A percentile compares a stretch with the other conserved stretches of the same genome.
Evolutionary conservation across 345 rosid genomes (phyloP).

Genomic region (Erucastrum elatum): DNA sequence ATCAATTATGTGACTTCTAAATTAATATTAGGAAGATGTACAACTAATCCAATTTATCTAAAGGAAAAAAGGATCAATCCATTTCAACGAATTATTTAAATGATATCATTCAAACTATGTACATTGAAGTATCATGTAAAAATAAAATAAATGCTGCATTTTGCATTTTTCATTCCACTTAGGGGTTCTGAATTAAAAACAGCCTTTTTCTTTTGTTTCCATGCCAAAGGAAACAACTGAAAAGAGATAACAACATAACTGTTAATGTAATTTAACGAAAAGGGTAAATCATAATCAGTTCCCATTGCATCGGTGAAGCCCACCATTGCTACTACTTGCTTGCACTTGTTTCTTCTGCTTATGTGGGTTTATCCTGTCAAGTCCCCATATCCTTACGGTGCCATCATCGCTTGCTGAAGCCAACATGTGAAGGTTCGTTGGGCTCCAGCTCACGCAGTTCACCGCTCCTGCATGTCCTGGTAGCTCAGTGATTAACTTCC

Average conservation of each 20-base stretch:
- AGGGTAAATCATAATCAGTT: slow-evolving; percentile 24
- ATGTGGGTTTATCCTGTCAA: slow-evolving; percentile 43
- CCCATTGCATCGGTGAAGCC: slow-evolving; percentile 40
- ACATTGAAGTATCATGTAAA: not conserved
- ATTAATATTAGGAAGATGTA: too few relatives aligned
- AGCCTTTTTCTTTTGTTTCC: slow-evolving; percentile 21
- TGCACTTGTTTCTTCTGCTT: slow-evolving; percentile 36
- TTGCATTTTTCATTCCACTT: slow-evolving; percentile 6
- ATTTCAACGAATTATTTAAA: not conserved
- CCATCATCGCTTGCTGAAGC: slow-evolving; percentile 76
- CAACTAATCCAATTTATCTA: too few relatives aligned
- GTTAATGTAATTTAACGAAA: slow-evolving; percentile 15
- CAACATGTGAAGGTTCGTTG: slow-evolving; percentile 62
- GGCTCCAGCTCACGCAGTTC: slow-evolving; percentile 79
- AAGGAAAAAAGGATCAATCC: not conserved
- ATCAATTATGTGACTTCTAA: too few relatives aligned
- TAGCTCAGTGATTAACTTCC: slow-evolving; percentile 46
- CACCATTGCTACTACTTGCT: slow-evolving; percentile 38
- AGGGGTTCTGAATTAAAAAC: slow-evolving; percentile 22
- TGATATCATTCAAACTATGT: slow-evolving; percentile 3
- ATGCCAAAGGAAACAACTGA: slow-evolving; percentile 10
- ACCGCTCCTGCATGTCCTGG: slow-evolving; percentile 76
- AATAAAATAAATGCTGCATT: slow-evolving; percentile 9
- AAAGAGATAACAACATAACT: slow-evolving; percentile 31
- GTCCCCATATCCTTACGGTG: slow-evolving; percentile 74